phyloP scores from a whole-genome alignment of 2,329 filamentous ascomycete species.

The Fusarium luffae region DNA sequence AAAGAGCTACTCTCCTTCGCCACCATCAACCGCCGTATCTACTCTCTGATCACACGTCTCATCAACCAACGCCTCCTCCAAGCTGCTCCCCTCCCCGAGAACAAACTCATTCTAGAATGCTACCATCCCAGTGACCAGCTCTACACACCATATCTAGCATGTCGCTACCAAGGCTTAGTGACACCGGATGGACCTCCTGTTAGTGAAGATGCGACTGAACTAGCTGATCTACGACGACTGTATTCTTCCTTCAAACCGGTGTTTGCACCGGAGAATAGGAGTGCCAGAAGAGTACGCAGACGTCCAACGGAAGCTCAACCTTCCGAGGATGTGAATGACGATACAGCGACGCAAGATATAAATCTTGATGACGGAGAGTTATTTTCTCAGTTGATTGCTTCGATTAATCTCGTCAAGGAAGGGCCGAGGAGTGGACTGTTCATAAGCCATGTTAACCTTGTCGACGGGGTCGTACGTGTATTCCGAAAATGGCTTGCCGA shows the following conservation, averaged over 20 bases:
- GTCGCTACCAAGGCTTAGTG: constrained; percentile 72
- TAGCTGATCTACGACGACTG: constrained; percentile 62
- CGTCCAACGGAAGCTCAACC: constrained; percentile 13
- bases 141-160: constrained; percentile 74
- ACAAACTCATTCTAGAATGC: constrained; percentile 80
- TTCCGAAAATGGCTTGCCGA: constrained; percentile 77
- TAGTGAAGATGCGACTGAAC: constrained; percentile 16
- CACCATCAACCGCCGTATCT: constrained; percentile 70
- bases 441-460: constrained; percentile 71
- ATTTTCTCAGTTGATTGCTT: constrained; percentile 79
- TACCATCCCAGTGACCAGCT: constrained; percentile 78
- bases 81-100: constrained; percentile 42
- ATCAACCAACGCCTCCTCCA: constrained; percentile 71
- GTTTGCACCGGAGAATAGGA: constrained; percentile 63
- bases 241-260: constrained; percentile 79
- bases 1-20: constrained; percentile 66
- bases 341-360: constrained; percentile 68
- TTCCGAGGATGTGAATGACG: constrained; percentile 44
- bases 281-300: constrained; percentile 43
- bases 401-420: constrained; percentile 74
- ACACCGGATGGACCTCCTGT: constrained; percentile 19
- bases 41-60: constrained; percentile 70
- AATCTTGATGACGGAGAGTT: constrained; percentile 75
- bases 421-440: constrained; percentile 71
- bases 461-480: constrained; percentile 75